Percentiles rank a stretch among this genome's conserved stretches.
Conservation (phyloP, 805 yeast genomes). For the Saccharomycopsis fodiens region DNA sequence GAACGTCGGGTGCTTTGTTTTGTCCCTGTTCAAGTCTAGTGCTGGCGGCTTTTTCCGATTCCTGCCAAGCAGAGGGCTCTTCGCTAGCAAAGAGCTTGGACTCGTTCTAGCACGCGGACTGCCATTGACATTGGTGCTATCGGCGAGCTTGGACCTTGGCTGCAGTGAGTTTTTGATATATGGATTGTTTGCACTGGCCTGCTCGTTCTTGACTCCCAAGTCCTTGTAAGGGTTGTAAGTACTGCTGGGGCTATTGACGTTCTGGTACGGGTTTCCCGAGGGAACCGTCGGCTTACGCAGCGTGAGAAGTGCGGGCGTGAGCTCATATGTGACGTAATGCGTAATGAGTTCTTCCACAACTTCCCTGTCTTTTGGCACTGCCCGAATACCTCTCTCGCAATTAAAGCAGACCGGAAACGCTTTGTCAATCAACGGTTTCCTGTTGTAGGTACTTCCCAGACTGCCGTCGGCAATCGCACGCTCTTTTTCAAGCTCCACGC, state of each 20-base stretch:
- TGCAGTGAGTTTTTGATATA: slow-evolving; percentile 12
- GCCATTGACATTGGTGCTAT: background rate
- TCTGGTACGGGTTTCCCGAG: slow-evolving; percentile 16
- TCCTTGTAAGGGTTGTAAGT: background rate
- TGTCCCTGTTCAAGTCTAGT: background rate
- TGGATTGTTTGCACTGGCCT: slow-evolving; percentile 14
- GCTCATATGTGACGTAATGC: slow-evolving; percentile 16
- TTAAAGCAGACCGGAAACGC: slow-evolving; percentile 19
- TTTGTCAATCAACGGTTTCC: slow-evolving; percentile 7
- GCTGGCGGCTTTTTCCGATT: background rate
- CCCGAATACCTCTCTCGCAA: slow-evolving; percentile 12
- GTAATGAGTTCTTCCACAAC: slow-evolving; percentile 13
- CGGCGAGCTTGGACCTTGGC: background rate
- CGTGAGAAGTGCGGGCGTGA: slow-evolving; percentile 5
- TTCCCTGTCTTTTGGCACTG: slow-evolving; percentile 13
- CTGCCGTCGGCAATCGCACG: slow-evolving; percentile 7
- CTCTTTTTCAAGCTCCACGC: slow-evolving; percentile 17
- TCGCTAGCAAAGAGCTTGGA: background rate
- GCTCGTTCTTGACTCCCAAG: background rate
- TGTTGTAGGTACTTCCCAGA: slow-evolving; percentile 1
- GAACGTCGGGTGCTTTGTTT: slow-evolving; percentile 10
- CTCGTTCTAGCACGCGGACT: background rate
- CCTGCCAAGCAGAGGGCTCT: background rate
- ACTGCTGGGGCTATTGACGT: slow-evolving; percentile 19
- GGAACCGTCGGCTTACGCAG: slow-evolving; percentile 1